These are phyloP conservation scores for Lactuca sativa DNA, from an alignment of 129 eudicot genomes.

Conservation along the genomic window DNA sequence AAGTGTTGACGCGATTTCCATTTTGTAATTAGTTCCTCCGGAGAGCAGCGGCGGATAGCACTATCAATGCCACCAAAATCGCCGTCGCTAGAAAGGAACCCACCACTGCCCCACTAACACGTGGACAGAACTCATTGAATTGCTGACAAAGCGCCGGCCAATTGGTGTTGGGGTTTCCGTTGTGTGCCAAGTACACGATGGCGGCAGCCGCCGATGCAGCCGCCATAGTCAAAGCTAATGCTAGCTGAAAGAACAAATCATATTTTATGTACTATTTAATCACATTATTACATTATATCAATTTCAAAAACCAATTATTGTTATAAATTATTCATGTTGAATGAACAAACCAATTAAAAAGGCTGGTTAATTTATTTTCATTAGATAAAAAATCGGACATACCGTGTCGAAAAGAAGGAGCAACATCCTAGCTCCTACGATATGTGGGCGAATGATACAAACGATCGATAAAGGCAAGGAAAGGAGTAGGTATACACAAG, in stretches of 20 bases:
- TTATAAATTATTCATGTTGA: neutral
- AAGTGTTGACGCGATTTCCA: conserved; percentile 9
- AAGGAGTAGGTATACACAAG: conserved; percentile 50
- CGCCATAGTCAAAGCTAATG: conserved; percentile 51
- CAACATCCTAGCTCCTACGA: conserved; percentile 49
- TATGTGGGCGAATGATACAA: conserved; percentile 56
- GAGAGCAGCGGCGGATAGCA: conserved; percentile 65
- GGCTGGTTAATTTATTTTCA: too few relatives aligned
- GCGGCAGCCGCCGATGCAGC: conserved; percentile 77
- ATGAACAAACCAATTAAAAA: neutral
- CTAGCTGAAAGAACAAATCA: conserved; percentile 35
- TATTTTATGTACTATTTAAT: neutral
- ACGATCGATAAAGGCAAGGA: conserved; percentile 69
- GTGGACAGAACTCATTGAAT: conserved; percentile 65
- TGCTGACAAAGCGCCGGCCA: conserved; percentile 83
- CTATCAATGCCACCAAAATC: conserved; percentile 55
- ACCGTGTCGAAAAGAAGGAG: conserved; percentile 70
- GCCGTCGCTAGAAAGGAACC: conserved; percentile 70
- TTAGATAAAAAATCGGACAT: neutral
- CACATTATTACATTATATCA: neutral
- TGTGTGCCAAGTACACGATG: conserved; percentile 80
- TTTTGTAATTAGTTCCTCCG: conserved; percentile 35
- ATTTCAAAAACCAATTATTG: too few relatives aligned
- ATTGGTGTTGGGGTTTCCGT: conserved; percentile 62
- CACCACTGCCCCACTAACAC: conserved; percentile 76